Conservation (phyloP, 352 stramenopile genomes). For the Pythium plurisporium region DNA sequence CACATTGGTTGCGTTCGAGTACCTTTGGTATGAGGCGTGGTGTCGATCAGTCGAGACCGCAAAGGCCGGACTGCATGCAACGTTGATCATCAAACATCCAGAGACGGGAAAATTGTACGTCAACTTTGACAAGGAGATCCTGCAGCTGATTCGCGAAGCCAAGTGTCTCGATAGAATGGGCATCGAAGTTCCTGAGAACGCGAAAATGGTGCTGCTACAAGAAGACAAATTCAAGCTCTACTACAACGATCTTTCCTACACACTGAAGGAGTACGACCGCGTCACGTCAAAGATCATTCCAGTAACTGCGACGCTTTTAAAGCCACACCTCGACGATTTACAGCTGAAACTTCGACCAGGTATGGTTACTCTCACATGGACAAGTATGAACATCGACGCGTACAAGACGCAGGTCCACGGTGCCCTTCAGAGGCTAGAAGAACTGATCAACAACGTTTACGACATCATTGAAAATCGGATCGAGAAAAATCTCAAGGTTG, state of each 20-base stretch:
- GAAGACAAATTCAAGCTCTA: conserved; percentile 99
- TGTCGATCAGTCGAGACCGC: conserved; percentile 97
- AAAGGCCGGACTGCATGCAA: conserved; percentile 97
- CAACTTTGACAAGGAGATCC: conserved; percentile 99
- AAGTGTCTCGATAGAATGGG: conserved; percentile 98
- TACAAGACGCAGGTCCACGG: conserved; percentile 93
- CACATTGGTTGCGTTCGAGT: conserved; percentile 99
- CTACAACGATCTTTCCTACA: conserved; percentile 97
- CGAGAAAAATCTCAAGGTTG: conserved; percentile 98
- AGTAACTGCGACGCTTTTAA: conserved; percentile 93
- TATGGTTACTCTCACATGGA: conserved; percentile 99
- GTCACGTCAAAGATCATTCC: conserved; percentile 97
- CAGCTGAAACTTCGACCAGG: conserved; percentile 98
- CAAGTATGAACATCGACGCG: conserved; percentile 99
- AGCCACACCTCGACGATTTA: conserved; percentile 98
- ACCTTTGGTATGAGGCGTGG: conserved; percentile 99
- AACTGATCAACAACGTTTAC: conserved; percentile 98
- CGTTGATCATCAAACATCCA: conserved; percentile 98
- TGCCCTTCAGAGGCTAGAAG: conserved; percentile 94
- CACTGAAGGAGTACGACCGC: conserved; percentile 96
- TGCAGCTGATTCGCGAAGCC: conserved; percentile 96
- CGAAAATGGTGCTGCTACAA: conserved; percentile 97
- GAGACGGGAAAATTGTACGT: conserved; percentile 98
- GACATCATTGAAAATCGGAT: conserved; percentile 99
- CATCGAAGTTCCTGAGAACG: conserved; percentile 96